Conservation (phyloP, 176 grass and related monocot species). For the Oryza meyeriana region DNA sequence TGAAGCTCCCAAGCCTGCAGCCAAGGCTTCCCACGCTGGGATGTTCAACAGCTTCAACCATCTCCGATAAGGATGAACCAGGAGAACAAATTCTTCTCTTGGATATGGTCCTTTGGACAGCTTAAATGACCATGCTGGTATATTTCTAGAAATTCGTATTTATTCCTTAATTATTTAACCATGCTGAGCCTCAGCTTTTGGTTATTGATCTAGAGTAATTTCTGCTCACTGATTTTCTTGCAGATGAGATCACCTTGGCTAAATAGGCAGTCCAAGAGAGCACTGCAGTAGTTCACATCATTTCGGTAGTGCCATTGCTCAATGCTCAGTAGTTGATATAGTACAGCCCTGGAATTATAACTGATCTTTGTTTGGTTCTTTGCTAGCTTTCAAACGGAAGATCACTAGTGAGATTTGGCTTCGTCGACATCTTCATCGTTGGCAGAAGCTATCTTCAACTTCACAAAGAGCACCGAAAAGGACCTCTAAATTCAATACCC, state of each 20-base stretch:
- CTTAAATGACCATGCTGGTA: slow-evolving; percentile 10
- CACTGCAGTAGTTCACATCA: neutral
- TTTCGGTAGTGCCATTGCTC: neutral
- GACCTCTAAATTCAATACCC: neutral
- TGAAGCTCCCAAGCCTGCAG: slow-evolving; percentile 50
- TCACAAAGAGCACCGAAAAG: neutral
- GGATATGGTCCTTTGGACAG: slow-evolving; percentile 11
- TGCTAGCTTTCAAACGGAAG: slow-evolving; percentile 1
- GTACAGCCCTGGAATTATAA: neutral
- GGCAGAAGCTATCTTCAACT: neutral
- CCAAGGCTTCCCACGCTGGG: slow-evolving; percentile 39
- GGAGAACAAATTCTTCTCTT: slow-evolving; percentile 3
- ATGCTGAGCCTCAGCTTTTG: neutral
- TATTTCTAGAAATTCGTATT: neutral
- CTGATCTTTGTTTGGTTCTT: neutral
- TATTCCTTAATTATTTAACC: neutral
- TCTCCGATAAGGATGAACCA: slow-evolving; percentile 42
- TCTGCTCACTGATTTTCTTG: neutral
- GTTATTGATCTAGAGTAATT: neutral
- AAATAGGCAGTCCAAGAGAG: neutral
- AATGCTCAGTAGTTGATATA: neutral
- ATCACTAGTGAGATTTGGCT: neutral
- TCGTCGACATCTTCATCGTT: slow-evolving; percentile 4
- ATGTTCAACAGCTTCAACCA: slow-evolving; percentile 70
- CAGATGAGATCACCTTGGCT: slow-evolving; percentile 24